A percentile compares a stretch with the other conserved stretches of the same genome.
phyloP scores from a whole-genome alignment of 805 yeast species.

The Lachancea sp. region DNA sequence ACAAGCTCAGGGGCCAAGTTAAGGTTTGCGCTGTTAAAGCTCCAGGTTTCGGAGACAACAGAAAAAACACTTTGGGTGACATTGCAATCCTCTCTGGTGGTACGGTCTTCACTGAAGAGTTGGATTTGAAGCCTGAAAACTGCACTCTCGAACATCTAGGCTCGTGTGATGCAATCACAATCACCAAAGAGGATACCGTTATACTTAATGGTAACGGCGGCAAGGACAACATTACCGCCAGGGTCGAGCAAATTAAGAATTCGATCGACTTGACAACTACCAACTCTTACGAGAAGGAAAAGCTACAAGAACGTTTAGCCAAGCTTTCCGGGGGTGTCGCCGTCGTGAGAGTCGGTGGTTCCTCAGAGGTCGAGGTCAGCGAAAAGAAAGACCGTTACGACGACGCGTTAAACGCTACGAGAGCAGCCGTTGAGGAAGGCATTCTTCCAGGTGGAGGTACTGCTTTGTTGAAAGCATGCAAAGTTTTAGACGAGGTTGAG shows the following conservation, averaged over 20 bases:
- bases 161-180: conserved; percentile 81
- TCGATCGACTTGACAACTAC: conserved; percentile 64
- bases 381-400: conserved; percentile 99
- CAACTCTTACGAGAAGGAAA: conserved; percentile 90
- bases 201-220: conserved; percentile 88
- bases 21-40: conserved; percentile 95
- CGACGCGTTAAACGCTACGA: conserved; percentile 96
- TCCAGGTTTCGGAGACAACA: conserved; percentile 98
- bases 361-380: conserved; percentile 96
- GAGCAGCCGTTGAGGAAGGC: conserved; percentile 99
- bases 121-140: conserved; percentile 89
- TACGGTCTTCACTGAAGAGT: conserved; percentile 78
- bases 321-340: conserved; percentile 98
- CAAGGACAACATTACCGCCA: conserved; percentile 69
- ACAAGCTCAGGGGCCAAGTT: conserved; percentile 97
- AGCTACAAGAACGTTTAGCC: conserved; percentile 94
- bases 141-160: conserved; percentile 89
- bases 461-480: conserved; percentile 88
- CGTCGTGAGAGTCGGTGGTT: conserved; percentile 93
- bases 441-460: conserved; percentile 99
- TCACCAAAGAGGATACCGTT: conserved; percentile 94
- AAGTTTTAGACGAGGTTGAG: conserved; percentile 60
- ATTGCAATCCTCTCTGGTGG: conserved; percentile 94
- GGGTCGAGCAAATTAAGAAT: conserved; percentile 91
- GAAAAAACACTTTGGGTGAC: conserved; percentile 95